Percentiles rank a stretch among this genome's conserved stretches.
Evolutionary conservation across 2,329 filamentous ascomycete genomes (phyloP).

Genomic region (Cordyceps javanica): DNA sequence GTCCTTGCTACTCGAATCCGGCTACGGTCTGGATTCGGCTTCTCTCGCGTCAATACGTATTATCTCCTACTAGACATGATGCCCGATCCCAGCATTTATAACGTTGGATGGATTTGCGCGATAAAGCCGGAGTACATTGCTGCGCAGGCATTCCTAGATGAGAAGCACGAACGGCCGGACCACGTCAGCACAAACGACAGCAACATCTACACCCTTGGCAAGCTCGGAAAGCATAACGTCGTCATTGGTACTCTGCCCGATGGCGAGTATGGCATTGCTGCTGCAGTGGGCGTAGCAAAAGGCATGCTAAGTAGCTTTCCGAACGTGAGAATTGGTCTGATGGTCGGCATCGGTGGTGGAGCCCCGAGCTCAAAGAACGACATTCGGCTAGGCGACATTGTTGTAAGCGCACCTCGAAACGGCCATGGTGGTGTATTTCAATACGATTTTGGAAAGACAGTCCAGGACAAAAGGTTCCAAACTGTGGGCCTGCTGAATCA

Average conservation of each 20-base stretch:
- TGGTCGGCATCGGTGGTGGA: neutral
- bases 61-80: too few species aligned
- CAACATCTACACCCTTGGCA: neutral
- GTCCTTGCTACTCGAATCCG: too few species aligned
- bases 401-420: neutral
- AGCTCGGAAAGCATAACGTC: neutral
- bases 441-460: neutral
- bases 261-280: neutral
- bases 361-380: neutral
- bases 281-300: neutral
- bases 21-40: too few species aligned
- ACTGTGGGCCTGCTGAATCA: slow-evolving; percentile 6
- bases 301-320: neutral
- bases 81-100: too few species aligned
- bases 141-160: neutral
- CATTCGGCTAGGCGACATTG: neutral
- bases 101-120: neutral
- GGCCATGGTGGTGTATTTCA: neutral
- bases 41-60: too few species aligned
- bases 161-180: neutral
- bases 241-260: neutral
- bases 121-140: neutral
- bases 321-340: neutral
- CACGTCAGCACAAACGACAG: neutral
- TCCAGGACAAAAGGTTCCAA: neutral